A percentile compares a stretch with the other conserved stretches of the same genome.
Conservation (phyloP, 1,139 yeast species). For the Kodamaea ohmeri region DNA sequence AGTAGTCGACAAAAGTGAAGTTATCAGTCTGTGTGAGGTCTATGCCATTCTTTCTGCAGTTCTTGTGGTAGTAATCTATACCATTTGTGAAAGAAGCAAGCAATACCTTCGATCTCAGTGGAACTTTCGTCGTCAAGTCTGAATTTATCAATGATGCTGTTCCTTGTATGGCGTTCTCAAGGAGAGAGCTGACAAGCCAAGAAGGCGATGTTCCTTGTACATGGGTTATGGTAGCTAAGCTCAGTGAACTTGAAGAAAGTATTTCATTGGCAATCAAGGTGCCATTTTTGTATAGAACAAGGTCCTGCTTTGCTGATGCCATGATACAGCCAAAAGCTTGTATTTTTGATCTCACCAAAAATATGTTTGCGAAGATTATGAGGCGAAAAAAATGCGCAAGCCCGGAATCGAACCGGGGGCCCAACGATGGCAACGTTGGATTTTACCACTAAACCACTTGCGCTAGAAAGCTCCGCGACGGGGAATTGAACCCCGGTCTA, state of each 20-base stretch:
- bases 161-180: constrained; percentile 45
- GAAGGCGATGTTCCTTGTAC: constrained; percentile 62
- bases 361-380: too few species aligned
- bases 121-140: constrained; percentile 25
- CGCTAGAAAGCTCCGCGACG: constrained; percentile 50
- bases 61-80: constrained; percentile 33
- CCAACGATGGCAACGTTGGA: constrained; percentile 9
- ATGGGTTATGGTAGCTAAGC: constrained; percentile 50
- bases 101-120: constrained; percentile 31
- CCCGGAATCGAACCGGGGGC: constrained; percentile 10
- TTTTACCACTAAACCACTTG: constrained; percentile 8
- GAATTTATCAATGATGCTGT: constrained; percentile 38
- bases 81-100: constrained; percentile 45
- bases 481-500: constrained; percentile 72
- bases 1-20: constrained; percentile 46
- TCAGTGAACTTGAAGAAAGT: constrained; percentile 21
- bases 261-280: constrained; percentile 37
- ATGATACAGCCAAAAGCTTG: too few species aligned
- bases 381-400: constrained; percentile 5
- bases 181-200: constrained; percentile 57
- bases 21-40: constrained; percentile 27
- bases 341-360: too few species aligned
- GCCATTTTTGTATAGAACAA: constrained; percentile 53
- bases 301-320: constrained; percentile 46
- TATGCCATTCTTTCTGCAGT: constrained; percentile 45